phyloP scores from a whole-genome alignment of 768 basidiomycete species.

The Daedaleopsis nitida region DNA sequence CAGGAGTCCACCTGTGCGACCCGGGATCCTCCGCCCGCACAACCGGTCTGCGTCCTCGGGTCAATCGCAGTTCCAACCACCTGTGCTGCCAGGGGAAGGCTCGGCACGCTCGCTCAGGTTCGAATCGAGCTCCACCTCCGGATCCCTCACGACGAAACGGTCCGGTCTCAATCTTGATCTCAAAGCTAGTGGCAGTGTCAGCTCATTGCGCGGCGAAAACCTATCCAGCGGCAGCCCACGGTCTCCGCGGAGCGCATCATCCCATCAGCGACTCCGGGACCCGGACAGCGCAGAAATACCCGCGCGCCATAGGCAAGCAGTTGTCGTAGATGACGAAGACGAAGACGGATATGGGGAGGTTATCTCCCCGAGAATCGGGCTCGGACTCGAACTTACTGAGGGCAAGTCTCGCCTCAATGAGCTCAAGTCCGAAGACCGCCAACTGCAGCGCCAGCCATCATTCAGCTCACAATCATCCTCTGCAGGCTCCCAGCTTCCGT shows the following conservation, averaged over 20 bases:
- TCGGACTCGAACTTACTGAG: slow-evolving; percentile 12
- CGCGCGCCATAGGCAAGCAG: not conserved
- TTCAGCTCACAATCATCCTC: slow-evolving; percentile 14
- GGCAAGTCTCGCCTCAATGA: slow-evolving; percentile 20
- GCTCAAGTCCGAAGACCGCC: slow-evolving; percentile 13
- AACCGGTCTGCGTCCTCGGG: slow-evolving; percentile 40
- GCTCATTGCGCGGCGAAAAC: slow-evolving; percentile 19
- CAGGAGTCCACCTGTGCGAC: slow-evolving; percentile 36
- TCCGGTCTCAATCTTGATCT: slow-evolving; percentile 8
- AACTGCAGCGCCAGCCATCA: not conserved
- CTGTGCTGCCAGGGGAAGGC: not conserved
- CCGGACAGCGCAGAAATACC: not conserved
- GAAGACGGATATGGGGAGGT: slow-evolving; percentile 35
- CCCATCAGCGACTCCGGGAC: not conserved
- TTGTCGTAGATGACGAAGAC: slow-evolving; percentile 30
- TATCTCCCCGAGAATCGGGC: slow-evolving; percentile 22
- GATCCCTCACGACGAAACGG: slow-evolving; percentile 10
- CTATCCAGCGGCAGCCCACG: slow-evolving; percentile 10
- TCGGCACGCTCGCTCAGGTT: slow-evolving; percentile 28
- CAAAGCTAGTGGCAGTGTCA: slow-evolving; percentile 20
- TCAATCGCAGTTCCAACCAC: slow-evolving; percentile 24
- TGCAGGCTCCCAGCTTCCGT: slow-evolving; percentile 18
- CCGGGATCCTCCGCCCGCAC: slow-evolving; percentile 43
- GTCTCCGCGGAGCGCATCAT: slow-evolving; percentile 11
- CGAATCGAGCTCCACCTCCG: slow-evolving; percentile 31